Percentiles rank a stretch among this genome's conserved stretches.
Conservation (phyloP, 2,329 filamentous ascomycete species). For the Ophiostoma triangulosporum region DNA sequence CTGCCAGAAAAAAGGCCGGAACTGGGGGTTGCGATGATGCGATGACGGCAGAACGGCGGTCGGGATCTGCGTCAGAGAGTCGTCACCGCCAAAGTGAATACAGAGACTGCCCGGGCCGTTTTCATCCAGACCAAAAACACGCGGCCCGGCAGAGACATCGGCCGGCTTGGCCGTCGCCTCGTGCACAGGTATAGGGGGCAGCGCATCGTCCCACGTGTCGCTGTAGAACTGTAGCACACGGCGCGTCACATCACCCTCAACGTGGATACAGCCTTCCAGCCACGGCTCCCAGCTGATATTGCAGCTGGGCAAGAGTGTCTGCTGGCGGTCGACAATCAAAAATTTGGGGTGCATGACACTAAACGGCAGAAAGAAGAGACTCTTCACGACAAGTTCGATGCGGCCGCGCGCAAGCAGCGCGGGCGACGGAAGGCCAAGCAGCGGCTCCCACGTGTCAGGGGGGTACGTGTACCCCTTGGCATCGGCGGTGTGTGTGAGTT, state of each 20-base stretch:
- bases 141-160: too few relatives aligned
- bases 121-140: conserved; percentile 5
- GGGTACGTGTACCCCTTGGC: conserved; percentile 48
- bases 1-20: conserved; percentile 40
- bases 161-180: background rate
- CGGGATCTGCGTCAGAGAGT: background rate
- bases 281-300: conserved; percentile 83
- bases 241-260: conserved; percentile 47
- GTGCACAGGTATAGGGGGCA: conserved; percentile 1
- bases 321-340: conserved; percentile 54
- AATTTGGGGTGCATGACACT: conserved; percentile 87
- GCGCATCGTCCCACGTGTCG: conserved; percentile 46
- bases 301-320: conserved; percentile 61
- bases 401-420: conserved; percentile 37
- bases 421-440: conserved; percentile 49
- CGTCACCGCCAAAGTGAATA: conserved; percentile 7
- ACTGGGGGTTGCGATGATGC: conserved; percentile 55
- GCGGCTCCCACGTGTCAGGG: conserved; percentile 41
- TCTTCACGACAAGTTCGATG: conserved; percentile 59
- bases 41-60: conserved; percentile 61
- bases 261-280: conserved; percentile 64
- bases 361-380: conserved; percentile 64
- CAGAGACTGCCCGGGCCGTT: conserved; percentile 11
- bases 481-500: conserved; percentile 57
- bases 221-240: conserved; percentile 55